Base-by-base conservation (phyloP, 129 eudicot species). In the Flaveria sonorensis region DNA sequence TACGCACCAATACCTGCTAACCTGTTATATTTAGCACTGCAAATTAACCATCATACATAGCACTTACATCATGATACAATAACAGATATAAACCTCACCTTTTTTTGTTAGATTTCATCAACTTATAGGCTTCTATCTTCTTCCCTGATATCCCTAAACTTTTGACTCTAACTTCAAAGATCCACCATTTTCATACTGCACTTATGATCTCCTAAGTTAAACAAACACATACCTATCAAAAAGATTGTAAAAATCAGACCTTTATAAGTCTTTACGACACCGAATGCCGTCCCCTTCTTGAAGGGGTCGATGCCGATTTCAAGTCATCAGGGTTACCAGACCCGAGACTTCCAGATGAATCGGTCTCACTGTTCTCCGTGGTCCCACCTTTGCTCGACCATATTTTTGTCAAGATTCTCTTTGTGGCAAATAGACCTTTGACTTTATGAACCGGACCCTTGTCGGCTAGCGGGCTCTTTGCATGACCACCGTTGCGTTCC, bases 341-440 rank as follows among this genome's bases (percentile, higher is more conserved):
- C 42, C 67, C 67, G 0, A 26, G 18, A 26, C 67, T 61, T 61
- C 42, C 67, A 9, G 67, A 61, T 4, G 67, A 61, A 61, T 61
- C 67, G 0, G 67, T 11, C 67, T 61, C 67, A 1, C 67, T 61
- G 40, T 61, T 61, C 67, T 61, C 67, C 18, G 18, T 1, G 9
- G 67, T 61, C 67, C 67, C 67, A 61, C 67, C 67, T 61, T 61
- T 61, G 67, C 42, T 61, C 12, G 67, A 61, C 67, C 67, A 61
- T 61, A 61, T 61, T 26, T 61, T 61, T 15, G 67, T 61, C 40
- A 61, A 61, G 9, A 61, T 61, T 26, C 67, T 12, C 67, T 61
- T 61, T 13, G 67, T 61, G 40, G 67, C 67, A 23, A 61, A 26
- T 12, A 61, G 67, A 61, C 67, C 67, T 61, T 61, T 61, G 67